Evolutionary conservation across 2,329 filamentous ascomycete species (phyloP), one percentile per base, ranked within the genome.

Genomic region (Pseudocercospora fijiensis): DNA sequence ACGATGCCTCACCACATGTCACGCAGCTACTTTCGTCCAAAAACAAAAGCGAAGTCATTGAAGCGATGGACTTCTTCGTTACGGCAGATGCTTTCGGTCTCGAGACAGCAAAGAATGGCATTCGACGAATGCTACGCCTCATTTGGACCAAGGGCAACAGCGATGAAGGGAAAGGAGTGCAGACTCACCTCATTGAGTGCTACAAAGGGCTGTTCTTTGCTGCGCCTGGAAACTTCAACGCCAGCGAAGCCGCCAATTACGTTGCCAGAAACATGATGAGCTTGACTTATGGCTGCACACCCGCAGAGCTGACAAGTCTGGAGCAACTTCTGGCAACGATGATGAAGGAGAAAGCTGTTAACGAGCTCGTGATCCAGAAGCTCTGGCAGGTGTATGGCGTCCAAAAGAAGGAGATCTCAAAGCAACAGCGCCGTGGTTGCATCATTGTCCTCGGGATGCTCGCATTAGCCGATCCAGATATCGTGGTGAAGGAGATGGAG

Each of bases 131-230:
- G 95, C 84, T 99, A 67, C 89, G 94, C 59, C 83, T 99, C 20
- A 99, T 99, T 76, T 99, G 95, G 95, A 99, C 95, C 68, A 99
- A 99, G 79, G 94, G 95, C 71, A 99, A 98, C 79, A 98, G 92
- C 72, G 95, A 99, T 73, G 96, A 99, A 82, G 95, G 96, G 72
- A 99, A 98, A 79, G 95, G 95, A 61, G 93, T 99, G 1, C 96
- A 99, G 76, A 91, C 90, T 1, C 95, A 99, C 77, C 84, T 99
- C 28, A 96, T 99, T 69, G 95, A 99, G 71, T 96, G 92, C 77
- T 99, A 99, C 81, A 95, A 90, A 75, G 88, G 91, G 20, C 85
- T 99, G 0, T 99, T 98, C 79, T 99, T 99, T 72, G 92, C 96
- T 74, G 93, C 96, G 0, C 95, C 95, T 0, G 91, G 92, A 65